Percentiles rank a stretch among this genome's conserved stretches.
Evolutionary conservation across 805 yeast species (phyloP).

Genomic region (Kurtzmaniella cleridarum): DNA sequence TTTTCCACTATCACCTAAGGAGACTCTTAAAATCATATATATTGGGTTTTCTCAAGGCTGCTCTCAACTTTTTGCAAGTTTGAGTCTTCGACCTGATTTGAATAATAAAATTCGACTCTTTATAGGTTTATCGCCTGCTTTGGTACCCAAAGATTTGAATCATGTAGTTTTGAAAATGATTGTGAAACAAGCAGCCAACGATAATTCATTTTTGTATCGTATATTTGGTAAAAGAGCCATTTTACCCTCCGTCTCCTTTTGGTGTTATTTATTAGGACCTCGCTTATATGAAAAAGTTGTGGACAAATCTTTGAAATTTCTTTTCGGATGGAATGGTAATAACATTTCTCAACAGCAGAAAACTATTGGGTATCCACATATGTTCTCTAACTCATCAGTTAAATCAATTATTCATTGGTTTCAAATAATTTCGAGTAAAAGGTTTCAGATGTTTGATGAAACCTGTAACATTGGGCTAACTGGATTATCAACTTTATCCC

Average conservation of each 20-base stretch:
- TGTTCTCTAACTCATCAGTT: conserved; percentile 25
- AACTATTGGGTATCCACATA: conserved; percentile 23
- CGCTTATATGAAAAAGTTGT: conserved; percentile 18
- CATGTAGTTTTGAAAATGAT: conserved; percentile 20
- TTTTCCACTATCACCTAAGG: background rate
- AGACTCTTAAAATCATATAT: conserved; percentile 15
- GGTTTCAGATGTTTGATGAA: conserved; percentile 30
- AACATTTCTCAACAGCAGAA: conserved; percentile 20
- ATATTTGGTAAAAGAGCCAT: conserved; percentile 25
- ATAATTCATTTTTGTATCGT: conserved; percentile 18
- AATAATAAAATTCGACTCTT: conserved; percentile 17
- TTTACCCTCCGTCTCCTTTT: conserved; percentile 24
- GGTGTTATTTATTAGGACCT: conserved; percentile 20
- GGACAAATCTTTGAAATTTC: conserved; percentile 15
- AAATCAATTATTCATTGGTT: conserved; percentile 28
- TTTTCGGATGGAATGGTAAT: conserved; percentile 24
- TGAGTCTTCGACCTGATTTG: conserved; percentile 20
- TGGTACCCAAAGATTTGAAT: conserved; percentile 19
- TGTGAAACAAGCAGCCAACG: conserved; percentile 21
- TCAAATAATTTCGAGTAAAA: conserved; percentile 22
- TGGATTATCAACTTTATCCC: conserved; percentile 14
- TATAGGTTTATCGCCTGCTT: conserved; percentile 26
- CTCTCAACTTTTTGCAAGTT: conserved; percentile 26
- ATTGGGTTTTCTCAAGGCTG: conserved; percentile 30
- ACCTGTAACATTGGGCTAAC: conserved; percentile 19